Conservation (phyloP, 495 filamentous ascomycete species). For the Aspergillus funiculosus region DNA sequence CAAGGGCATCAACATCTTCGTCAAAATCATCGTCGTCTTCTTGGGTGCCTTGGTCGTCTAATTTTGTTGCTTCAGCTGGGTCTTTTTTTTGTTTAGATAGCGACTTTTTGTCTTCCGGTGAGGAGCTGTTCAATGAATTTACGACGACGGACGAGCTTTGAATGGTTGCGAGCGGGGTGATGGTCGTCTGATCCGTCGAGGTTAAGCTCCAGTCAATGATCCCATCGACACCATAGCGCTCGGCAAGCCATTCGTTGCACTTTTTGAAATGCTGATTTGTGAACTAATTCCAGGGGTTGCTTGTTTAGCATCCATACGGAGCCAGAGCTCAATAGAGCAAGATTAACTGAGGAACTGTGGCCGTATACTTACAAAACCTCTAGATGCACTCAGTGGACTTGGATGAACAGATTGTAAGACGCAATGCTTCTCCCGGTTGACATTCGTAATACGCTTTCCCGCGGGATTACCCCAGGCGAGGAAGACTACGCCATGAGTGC, state of each 20-base stretch:
- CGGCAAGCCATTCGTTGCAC: conserved; percentile 82
- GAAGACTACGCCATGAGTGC: conserved; percentile 81
- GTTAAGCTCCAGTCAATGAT: conserved; percentile 83
- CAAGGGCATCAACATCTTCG: conserved; percentile 38
- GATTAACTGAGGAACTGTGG: background rate
- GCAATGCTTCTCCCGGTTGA: conserved; percentile 66
- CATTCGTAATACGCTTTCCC: conserved; percentile 60
- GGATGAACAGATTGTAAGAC: conserved; percentile 86
- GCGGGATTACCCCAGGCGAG: conserved; percentile 88
- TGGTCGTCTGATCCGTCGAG: conserved; percentile 19
- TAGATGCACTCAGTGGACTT: conserved; percentile 73
- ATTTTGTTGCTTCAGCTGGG: background rate
- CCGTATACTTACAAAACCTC: conserved; percentile 63
- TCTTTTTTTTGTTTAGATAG: too few relatives aligned
- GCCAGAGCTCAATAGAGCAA: too few relatives aligned
- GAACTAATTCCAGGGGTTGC: conserved; percentile 44
- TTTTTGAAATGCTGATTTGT: conserved; percentile 80
- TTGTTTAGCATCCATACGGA: too few relatives aligned
- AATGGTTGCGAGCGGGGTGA: conserved; percentile 7
- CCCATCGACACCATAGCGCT: conserved; percentile 69
- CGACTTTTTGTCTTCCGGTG: conserved; percentile 8
- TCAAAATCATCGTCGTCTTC: conserved; percentile 32
- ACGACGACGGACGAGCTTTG: conserved; percentile 14
- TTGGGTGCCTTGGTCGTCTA: background rate
- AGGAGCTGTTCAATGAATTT: conserved; percentile 13